phyloP scores from a whole-genome alignment of 2,329 filamentous ascomycete genomes.

The Fusarium austroafricanum region DNA sequence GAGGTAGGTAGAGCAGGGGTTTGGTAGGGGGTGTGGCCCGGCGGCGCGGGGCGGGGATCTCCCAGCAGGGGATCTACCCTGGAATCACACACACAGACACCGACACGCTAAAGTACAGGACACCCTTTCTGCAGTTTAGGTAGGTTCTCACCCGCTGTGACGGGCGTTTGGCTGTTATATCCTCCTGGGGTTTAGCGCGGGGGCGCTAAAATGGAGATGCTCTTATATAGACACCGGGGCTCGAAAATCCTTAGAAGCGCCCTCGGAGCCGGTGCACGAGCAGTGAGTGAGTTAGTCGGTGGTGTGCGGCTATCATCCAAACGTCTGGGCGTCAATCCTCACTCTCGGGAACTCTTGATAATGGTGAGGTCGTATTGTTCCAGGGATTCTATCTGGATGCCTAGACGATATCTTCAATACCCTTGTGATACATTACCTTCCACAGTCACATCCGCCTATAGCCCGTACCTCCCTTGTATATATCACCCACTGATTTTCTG shows the following conservation, averaged over 20 bases:
- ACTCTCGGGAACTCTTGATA: constrained; percentile 22
- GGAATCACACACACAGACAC: constrained; percentile 5
- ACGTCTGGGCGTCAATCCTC: constrained; percentile 28
- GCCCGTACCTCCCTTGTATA: constrained; percentile 15
- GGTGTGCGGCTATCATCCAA: constrained; percentile 26
- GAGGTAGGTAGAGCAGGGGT: too few species aligned
- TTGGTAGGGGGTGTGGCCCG: constrained; percentile 15
- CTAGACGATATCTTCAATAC: constrained; percentile 4
- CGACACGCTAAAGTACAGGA: neutral
- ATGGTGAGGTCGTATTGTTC: neutral
- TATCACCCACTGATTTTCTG: neutral
- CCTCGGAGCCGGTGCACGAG: constrained; percentile 2
- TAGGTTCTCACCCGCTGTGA: neutral
- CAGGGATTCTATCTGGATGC: neutral
- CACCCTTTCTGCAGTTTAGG: too few species aligned
- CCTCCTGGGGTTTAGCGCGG: constrained; percentile 29
- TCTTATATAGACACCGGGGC: neutral
- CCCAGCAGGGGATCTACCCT: constrained; percentile 20
- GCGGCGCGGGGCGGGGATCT: constrained; percentile 34
- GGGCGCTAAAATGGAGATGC: neutral
- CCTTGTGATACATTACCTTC: neutral
- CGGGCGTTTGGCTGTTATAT: constrained; percentile 22
- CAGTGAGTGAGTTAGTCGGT: neutral
- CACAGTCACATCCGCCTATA: too few species aligned
- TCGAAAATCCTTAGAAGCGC: constrained; percentile 11